Evolutionary conservation across 805 yeast genomes (phyloP).

Genomic region (Saccharomycopsis guyanensis): DNA sequence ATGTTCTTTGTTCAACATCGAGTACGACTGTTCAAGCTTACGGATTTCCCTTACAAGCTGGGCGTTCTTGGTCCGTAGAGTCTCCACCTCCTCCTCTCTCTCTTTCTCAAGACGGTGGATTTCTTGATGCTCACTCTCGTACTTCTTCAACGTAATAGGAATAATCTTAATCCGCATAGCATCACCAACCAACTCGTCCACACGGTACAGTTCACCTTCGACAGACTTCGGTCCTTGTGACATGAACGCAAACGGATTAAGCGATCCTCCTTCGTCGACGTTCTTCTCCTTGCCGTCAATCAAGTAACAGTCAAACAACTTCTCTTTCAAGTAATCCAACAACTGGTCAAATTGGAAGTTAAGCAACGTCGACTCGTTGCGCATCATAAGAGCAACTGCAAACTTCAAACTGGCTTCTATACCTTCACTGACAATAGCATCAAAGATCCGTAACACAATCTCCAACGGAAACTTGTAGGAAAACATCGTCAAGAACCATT

Average conservation of each 20-base stretch:
- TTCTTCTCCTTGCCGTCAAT: constrained; percentile 25
- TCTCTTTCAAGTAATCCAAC: constrained; percentile 70
- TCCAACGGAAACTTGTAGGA: constrained; percentile 91
- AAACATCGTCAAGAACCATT: constrained; percentile 93
- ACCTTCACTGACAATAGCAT: constrained; percentile 86
- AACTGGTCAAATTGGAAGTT: constrained; percentile 67
- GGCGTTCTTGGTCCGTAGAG: constrained; percentile 57
- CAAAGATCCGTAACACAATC: constrained; percentile 81
- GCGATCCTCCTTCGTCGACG: constrained; percentile 2
- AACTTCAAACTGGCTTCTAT: constrained; percentile 78
- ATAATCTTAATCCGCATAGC: constrained; percentile 66
- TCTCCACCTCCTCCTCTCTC: constrained; percentile 54
- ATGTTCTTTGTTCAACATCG: constrained; percentile 72
- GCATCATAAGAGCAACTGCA: constrained; percentile 70
- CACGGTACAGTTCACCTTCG: constrained; percentile 40
- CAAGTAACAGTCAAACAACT: constrained; percentile 64
- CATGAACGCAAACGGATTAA: constrained; percentile 22
- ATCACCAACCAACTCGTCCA: constrained; percentile 69
- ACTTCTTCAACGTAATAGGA: constrained; percentile 67
- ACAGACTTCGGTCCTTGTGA: constrained; percentile 1
- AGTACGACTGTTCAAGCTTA: constrained; percentile 61
- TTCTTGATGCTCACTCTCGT: constrained; percentile 63
- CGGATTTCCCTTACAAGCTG: constrained; percentile 65
- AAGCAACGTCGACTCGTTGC: constrained; percentile 54
- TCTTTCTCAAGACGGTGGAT: constrained; percentile 62